Evolutionary conservation across 163 green algal genomes (phyloP), one percentile per base, ranked within the genome.

Genomic region (Scenedesmus sp.): DNA sequence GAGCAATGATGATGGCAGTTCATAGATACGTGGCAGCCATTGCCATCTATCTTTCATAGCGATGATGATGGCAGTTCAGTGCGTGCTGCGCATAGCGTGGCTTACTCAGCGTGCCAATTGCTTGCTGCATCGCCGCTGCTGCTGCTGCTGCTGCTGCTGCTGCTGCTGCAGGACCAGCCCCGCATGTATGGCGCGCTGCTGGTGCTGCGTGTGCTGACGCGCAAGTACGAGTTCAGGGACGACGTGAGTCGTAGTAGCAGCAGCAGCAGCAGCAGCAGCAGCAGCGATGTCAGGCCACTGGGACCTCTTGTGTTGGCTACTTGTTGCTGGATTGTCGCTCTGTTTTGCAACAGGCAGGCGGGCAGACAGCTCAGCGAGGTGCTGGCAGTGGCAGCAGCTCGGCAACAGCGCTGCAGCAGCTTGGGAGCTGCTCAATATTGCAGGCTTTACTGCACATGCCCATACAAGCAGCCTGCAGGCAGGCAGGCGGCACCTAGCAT

Each of bases 181-280:
- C 94, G 96, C 9, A 93, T 99, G 54, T 94, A 98, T 85, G 98
- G 96, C 67, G 96, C 92, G 4, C 95, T 99, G 87, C 90, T 96
- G 46, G 95, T 95, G 46, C 94, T 99, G 85, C 97, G 98, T 81
- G 93, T 98, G 60, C 92, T 99, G 82, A 92, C 96, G 6, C 96
- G 98, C 83, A 99, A 99, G 95, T 99, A 99, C 91, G 98, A 99
- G 95, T 99, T 99, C 94, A 95, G 96, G 74, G 96, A 99, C 82
- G 96, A 98, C 9, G 90, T 92, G 85, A 82, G 87, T 66, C 26
- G 70, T 23, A 79, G 23, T 23, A 46, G 34, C 34, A 52, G 23
- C 70, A 79, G 1, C 23, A 23, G 4, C 10, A 62, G 8, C 26
- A 16, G 4, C 1, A 74, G 0, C 52, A 4, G n/a, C 56, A 70